phyloP scores from a whole-genome alignment of 352 stramenopile genomes.

The Phytophthora crassamura region DNA sequence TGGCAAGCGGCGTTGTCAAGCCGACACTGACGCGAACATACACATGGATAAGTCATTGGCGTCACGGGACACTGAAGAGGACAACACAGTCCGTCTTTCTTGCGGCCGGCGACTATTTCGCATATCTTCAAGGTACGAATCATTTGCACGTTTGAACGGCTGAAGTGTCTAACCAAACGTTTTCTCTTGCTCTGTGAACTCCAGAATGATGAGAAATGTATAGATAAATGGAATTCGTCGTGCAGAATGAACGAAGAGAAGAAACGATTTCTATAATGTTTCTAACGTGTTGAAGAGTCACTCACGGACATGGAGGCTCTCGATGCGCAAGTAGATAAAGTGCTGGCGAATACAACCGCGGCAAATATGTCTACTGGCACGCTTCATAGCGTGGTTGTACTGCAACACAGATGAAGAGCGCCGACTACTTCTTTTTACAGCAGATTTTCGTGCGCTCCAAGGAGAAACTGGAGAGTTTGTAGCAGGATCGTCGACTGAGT shows the following conservation, averaged over 20 bases:
- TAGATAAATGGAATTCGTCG: neutral
- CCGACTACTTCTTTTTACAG: neutral
- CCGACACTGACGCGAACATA: slow-evolving; percentile 36
- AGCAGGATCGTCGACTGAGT: neutral
- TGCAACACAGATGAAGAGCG: neutral
- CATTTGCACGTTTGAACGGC: neutral
- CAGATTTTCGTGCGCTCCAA: neutral
- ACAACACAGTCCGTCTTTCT: slow-evolving; percentile 45
- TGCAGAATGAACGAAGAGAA: neutral
- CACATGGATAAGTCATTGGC: slow-evolving; percentile 30
- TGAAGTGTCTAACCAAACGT: neutral
- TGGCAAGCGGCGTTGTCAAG: slow-evolving; percentile 30
- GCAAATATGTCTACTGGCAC: neutral
- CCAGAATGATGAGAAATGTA: slow-evolving; percentile 31
- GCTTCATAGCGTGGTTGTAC: neutral
- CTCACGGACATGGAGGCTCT: neutral
- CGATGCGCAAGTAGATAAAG: neutral
- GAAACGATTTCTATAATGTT: neutral
- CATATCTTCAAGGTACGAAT: slow-evolving; percentile 47
- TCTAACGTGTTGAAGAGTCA: too few species aligned
- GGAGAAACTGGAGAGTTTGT: neutral
- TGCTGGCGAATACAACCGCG: neutral
- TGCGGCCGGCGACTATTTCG: slow-evolving; percentile 37
- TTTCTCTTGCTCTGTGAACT: slow-evolving; percentile 13
- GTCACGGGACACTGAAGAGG: slow-evolving; percentile 8